Evolutionary conservation across 257 asterid genomes (phyloP).

Genomic region (Knoxia roxburghii): DNA sequence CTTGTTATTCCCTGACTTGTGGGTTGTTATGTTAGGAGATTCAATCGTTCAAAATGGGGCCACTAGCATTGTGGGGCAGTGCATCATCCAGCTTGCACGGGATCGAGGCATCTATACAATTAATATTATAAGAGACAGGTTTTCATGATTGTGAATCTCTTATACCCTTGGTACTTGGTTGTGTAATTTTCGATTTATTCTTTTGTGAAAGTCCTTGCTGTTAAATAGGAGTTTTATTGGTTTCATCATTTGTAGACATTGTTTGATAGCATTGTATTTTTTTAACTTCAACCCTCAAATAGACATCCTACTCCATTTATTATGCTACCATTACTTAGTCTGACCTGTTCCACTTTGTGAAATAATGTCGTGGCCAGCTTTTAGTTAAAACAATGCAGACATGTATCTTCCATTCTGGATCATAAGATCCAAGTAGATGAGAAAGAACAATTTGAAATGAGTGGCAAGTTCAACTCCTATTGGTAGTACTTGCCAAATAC

Average conservation of each 20-base stretch:
- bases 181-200: constrained; percentile 2
- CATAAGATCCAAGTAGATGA: neutral
- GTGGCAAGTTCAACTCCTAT: neutral
- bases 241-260: constrained; percentile 1
- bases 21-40: constrained; percentile 54
- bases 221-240: neutral
- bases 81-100: constrained; percentile 87
- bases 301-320: neutral
- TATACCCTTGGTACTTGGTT: neutral
- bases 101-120: constrained; percentile 65
- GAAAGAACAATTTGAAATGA: neutral
- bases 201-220: neutral
- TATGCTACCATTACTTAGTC: too few species aligned
- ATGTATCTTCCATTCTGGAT: neutral
- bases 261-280: neutral
- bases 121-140: constrained; percentile 93
- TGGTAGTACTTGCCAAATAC: neutral
- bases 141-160: neutral
- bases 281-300: neutral
- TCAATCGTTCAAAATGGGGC: constrained; percentile 94
- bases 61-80: constrained; percentile 96
- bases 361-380: neutral
- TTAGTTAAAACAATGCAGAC: neutral
- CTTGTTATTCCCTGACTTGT: constrained; percentile 16
- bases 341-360: neutral